Evolutionary conservation across 1,284 basidiomycete genomes (phyloP).

Genomic region (Tilletia setariae): DNA sequence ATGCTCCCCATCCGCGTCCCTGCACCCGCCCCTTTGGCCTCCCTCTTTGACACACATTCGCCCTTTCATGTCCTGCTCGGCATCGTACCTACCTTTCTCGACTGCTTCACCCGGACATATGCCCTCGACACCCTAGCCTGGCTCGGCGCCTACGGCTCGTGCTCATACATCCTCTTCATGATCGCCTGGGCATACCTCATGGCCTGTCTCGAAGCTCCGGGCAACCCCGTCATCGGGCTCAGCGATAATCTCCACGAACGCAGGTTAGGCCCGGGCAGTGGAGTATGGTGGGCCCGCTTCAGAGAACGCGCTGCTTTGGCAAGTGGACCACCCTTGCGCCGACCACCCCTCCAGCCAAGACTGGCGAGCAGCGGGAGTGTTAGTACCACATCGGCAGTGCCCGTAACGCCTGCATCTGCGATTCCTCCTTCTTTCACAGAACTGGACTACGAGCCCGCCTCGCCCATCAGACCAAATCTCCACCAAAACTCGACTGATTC

Average conservation of each 20-base stretch:
- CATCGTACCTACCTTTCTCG: conserved; percentile 27
- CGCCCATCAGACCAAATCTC: background rate
- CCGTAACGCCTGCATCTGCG: background rate
- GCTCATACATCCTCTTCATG: conserved; percentile 72
- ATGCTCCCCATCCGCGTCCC: conserved; percentile 34
- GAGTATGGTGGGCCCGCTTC: conserved; percentile 44
- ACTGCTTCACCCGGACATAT: conserved; percentile 24
- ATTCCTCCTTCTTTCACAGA: background rate
- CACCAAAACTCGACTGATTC: background rate
- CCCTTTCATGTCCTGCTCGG: conserved; percentile 43
- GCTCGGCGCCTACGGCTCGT: conserved; percentile 49
- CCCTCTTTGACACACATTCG: conserved; percentile 34
- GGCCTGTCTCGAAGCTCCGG: conserved; percentile 67
- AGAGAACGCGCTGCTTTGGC: conserved; percentile 27
- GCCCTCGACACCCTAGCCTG: conserved; percentile 30
- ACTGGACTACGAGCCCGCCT: conserved; percentile 2
- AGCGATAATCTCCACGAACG: conserved; percentile 32
- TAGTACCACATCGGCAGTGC: background rate
- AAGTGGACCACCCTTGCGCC: conserved; percentile 14
- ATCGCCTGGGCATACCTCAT: conserved; percentile 78
- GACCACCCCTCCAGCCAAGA: background rate
- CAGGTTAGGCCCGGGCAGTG: conserved; percentile 41
- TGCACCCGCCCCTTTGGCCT: conserved; percentile 35
- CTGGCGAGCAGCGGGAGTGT: too few species aligned
- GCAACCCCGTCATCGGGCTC: conserved; percentile 32